Conservation (phyloP, 129 eudicot genomes). For the Pulicaria dysenterica region DNA sequence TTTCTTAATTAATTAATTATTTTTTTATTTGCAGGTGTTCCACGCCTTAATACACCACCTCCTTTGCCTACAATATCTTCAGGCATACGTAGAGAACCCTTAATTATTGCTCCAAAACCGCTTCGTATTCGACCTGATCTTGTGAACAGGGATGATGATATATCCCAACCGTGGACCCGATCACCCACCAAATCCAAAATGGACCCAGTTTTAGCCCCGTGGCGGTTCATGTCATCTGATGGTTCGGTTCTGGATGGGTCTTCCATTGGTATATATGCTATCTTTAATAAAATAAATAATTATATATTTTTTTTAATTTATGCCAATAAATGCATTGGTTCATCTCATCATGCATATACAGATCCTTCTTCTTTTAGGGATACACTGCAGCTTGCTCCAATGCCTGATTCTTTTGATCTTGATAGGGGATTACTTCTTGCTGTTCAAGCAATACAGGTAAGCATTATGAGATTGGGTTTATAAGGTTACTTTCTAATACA, state of each 20-base stretch:
- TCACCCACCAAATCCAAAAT: conserved; percentile 95
- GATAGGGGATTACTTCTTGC: conserved; percentile 97
- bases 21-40: conserved; percentile 64
- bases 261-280: conserved; percentile 50
- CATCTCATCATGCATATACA: conserved; percentile 76
- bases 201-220: conserved; percentile 89
- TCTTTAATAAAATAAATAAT: conserved; percentile 6
- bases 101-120: conserved; percentile 81
- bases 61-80: conserved; percentile 51
- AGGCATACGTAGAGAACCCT: conserved; percentile 46
- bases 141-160: conserved; percentile 78
- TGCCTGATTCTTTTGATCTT: conserved; percentile 95
- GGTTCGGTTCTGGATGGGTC: conserved; percentile 51
- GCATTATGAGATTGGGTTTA: conserved; percentile 1
- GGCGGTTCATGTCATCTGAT: conserved; percentile 75
- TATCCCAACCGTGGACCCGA: conserved; percentile 98
- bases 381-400: conserved; percentile 85
- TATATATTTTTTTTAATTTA: not conserved
- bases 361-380: conserved; percentile 90
- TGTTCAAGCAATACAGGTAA: conserved; percentile 94
- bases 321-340: conserved; percentile 22
- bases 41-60: conserved; percentile 95
- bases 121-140: conserved; percentile 78
- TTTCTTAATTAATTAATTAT: not conserved
- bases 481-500: no score